Evolutionary conservation across 176 grass and related monocot genomes (phyloP).

Genomic region (Themeda triandra): DNA sequence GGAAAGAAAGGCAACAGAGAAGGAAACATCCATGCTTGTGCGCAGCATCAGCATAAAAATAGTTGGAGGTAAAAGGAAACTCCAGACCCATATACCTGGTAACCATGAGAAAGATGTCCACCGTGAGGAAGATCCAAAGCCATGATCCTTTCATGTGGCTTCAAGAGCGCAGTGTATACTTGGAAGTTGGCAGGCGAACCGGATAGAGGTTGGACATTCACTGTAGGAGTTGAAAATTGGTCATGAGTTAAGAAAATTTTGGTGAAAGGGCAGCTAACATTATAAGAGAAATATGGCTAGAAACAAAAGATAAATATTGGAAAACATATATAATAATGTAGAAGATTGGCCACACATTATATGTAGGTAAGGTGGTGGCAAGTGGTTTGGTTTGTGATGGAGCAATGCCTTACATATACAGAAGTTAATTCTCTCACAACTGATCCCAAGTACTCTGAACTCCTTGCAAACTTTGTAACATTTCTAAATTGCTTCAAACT

Average conservation of each 20-base stretch:
- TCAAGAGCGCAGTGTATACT: conserved; percentile 93
- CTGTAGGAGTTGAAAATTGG: conserved; percentile 39
- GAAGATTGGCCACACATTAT: background rate
- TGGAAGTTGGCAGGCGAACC: conserved; percentile 98
- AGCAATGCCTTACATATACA: conserved; percentile 11
- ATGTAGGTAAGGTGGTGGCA: background rate
- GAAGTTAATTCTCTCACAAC: background rate
- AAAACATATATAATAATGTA: background rate
- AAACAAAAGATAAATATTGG: background rate
- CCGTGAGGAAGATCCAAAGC: conserved; percentile 98
- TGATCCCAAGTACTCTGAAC: background rate
- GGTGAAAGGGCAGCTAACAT: background rate
- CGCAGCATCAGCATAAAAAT: background rate
- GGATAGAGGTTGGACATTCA: conserved; percentile 96
- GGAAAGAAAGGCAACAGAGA: conserved; percentile 9
- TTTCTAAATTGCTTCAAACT: background rate
- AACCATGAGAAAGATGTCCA: conserved; percentile 99
- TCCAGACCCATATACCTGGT: conserved; percentile 59
- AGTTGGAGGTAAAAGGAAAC: conserved; percentile 18
- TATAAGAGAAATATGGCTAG: background rate
- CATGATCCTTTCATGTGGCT: conserved; percentile 99
- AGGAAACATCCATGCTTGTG: conserved; percentile 2
- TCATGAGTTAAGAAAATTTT: conserved; percentile 7
- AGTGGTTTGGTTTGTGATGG: background rate
- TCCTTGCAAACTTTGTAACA: background rate